Conservation (phyloP, 305 asterid genomes). For the Withania somnifera region DNA sequence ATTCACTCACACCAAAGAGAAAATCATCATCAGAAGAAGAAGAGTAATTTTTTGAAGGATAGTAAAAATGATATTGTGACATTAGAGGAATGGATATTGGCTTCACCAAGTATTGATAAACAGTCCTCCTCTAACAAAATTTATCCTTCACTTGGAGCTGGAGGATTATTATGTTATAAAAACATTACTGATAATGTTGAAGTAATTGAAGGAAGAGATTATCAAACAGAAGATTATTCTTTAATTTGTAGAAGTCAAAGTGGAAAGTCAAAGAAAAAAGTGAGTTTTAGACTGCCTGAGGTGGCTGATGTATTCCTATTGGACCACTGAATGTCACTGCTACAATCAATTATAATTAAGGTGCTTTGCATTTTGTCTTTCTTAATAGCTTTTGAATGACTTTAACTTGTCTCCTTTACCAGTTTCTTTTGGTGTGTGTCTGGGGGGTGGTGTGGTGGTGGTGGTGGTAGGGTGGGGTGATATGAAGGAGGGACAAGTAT, state of each 20-base stretch:
- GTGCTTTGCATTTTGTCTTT: not conserved
- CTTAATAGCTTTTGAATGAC: not conserved
- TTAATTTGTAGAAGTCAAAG: not conserved
- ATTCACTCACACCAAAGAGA: conserved; percentile 8
- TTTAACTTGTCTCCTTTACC: not conserved
- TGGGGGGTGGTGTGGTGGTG: not conserved
- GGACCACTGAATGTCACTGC: not conserved
- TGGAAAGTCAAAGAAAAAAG: conserved; percentile 33
- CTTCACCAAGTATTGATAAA: conserved; percentile 20
- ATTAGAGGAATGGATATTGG: conserved; percentile 32
- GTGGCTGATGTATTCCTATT: conserved; percentile 31
- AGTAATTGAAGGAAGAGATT: not conserved
- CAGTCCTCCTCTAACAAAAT: conserved; percentile 13
- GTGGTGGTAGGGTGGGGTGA: not conserved
- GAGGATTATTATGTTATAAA: not conserved
- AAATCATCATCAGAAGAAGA: not conserved
- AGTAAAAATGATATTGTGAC: conserved; percentile 9
- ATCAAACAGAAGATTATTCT: conserved; percentile 7
- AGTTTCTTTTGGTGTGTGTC: not conserved
- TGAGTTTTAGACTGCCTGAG: conserved; percentile 41
- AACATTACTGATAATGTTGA: not conserved
- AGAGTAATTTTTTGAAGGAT: not conserved
- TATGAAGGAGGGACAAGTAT: not conserved
- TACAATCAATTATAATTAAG: not conserved
- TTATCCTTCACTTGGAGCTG: conserved; percentile 19